A percentile compares a stretch with the other conserved stretches of the same genome.
Conservation (phyloP, 495 filamentous ascomycete species). For the Beverwykella pulmonaria region DNA sequence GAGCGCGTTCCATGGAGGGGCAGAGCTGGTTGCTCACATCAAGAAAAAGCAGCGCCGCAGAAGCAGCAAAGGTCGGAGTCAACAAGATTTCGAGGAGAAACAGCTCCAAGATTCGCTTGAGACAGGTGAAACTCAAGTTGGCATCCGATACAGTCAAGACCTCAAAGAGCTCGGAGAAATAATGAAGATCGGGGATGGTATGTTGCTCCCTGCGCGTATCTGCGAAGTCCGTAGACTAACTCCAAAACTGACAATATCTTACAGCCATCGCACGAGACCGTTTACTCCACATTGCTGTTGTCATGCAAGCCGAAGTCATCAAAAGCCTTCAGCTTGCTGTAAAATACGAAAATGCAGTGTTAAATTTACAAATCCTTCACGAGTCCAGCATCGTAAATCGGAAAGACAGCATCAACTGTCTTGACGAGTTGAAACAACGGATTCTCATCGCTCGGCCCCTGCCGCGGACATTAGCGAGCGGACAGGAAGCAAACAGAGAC, state of each 20-base stretch:
- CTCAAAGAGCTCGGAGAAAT: constrained; percentile 31
- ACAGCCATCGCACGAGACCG: constrained; percentile 40
- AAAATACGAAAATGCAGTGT: constrained; percentile 42
- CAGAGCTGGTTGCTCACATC: constrained; percentile 45
- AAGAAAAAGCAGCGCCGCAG: constrained; percentile 46
- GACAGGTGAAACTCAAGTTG: constrained; percentile 29
- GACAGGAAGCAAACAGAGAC: neutral
- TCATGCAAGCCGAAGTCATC: constrained; percentile 51
- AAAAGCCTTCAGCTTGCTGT: constrained; percentile 48
- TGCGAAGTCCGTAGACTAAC: constrained; percentile 20
- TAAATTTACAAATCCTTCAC: constrained; percentile 50
- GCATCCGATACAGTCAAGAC: constrained; percentile 21
- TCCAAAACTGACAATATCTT: constrained; percentile 8
- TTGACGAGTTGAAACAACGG: constrained; percentile 48
- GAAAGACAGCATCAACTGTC: constrained; percentile 38
- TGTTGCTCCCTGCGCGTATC: constrained; percentile 24
- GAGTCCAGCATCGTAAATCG: constrained; percentile 44
- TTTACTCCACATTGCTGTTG: constrained; percentile 53
- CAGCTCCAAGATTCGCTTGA: constrained; percentile 36
- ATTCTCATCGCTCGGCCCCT: constrained; percentile 36
- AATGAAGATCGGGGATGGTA: constrained; percentile 48
- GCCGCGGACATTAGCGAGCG: constrained; percentile 14
- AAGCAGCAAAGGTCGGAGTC: constrained; percentile 20
- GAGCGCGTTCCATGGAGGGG: constrained; percentile 52
- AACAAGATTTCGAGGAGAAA: constrained; percentile 39